Evolutionary conservation across 129 eudicot species (phyloP).

Genomic region (Solidago caesia): DNA sequence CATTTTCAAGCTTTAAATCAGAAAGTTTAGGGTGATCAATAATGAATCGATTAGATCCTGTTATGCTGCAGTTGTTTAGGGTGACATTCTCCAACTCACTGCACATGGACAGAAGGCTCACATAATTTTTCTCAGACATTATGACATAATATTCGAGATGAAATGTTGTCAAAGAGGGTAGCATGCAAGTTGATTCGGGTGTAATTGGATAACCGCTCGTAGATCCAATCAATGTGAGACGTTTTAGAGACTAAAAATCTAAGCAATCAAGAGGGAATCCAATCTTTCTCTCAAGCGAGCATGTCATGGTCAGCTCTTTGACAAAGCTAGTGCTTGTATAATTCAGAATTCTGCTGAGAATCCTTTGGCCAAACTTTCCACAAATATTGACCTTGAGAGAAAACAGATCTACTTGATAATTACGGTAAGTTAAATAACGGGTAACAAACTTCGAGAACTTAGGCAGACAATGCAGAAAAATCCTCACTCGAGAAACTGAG

Average conservation of each 20-base stretch:
- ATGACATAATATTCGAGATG: not conserved
- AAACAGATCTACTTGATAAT: not conserved
- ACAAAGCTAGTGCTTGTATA: not conserved
- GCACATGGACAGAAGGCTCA: not conserved
- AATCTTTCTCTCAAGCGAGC: not conserved
- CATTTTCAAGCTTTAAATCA: not conserved
- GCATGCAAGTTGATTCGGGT: not conserved
- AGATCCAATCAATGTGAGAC: constrained; percentile 6
- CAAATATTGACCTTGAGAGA: not conserved
- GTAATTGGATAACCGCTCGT: not conserved
- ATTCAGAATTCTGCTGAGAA: not conserved
- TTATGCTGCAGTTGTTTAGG: not conserved
- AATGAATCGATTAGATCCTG: not conserved
- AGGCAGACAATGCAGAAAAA: not conserved
- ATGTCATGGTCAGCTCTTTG: not conserved
- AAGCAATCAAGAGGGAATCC: not conserved
- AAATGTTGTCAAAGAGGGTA: not conserved
- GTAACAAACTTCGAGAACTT: constrained; percentile 11
- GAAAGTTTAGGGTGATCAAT: not conserved
- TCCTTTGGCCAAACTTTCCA: not conserved
- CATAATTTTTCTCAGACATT: not conserved
- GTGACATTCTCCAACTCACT: constrained; percentile 16
- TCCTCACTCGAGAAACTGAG: not conserved
- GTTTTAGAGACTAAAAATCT: not conserved
- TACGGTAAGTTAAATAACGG: not conserved